Base-by-base conservation (phyloP, 2,329 filamentous ascomycete genomes). In the Celoporthe dispersa region DNA sequence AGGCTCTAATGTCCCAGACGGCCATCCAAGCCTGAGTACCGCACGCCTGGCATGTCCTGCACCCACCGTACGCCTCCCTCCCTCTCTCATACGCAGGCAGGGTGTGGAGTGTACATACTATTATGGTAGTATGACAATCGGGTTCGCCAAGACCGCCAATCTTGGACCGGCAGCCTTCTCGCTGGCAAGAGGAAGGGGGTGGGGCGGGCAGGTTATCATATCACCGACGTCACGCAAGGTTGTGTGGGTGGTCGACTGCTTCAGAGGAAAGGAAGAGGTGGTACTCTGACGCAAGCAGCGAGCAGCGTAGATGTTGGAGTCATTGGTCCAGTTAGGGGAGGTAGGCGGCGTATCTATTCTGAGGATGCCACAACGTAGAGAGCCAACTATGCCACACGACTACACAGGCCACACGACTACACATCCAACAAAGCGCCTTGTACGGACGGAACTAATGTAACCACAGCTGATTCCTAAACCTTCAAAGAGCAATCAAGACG, bases 381-480 rank as follows among this genome's bases (percentile, higher is more conserved):
- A 31, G 41, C 19, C 19, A 48, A 41, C 12, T 41, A 41, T 41
- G 39, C 39, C 16, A 41, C 39, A 41, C 39, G 19, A 48, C 16
- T 6, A 48, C 9, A 9, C 35, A 48, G n/a, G 44, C 44, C 11
- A 48, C 44, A 48, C 16, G 22, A 48, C 41, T 5, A 48, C 12
- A n/a, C 5, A n/a, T 48, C 19, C 8, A 48, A 48, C 7, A n/a
- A 11, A 11, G n/a, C 3, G 44, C 22, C 22, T 19, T n/a, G n/a
- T 8, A 16, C 4, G n/a, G n/a, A 22, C 44, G 11, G 35, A 3
- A 0, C 11, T 31, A 63, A 72, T 77, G 75, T 77, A 72, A 75
- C 76, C 76, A 74, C 76, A 77, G 75, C 76, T 77, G 76, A 77
- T 77, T 77, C 76, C 76, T 75, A 70, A 70, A 73, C 64, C 73